A percentile compares a stretch with the other conserved stretches of the same genome.
Conservation (phyloP, 192 early-diverging fungal species). For the Podila horticola region DNA sequence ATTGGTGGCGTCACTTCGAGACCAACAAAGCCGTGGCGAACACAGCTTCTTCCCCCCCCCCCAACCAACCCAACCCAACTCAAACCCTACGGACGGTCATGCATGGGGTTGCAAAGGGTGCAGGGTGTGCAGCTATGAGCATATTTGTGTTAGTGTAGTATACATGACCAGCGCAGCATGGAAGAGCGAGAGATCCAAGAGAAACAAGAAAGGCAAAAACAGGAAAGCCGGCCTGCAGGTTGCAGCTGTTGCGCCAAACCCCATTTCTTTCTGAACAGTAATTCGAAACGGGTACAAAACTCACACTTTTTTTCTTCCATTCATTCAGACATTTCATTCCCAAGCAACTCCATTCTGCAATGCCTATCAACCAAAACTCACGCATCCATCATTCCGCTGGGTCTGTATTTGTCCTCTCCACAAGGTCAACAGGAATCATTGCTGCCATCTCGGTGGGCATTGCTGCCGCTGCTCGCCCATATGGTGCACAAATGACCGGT, state of each 20-base stretch:
- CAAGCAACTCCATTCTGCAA: background rate
- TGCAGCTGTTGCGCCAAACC: background rate
- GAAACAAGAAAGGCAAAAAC: no score
- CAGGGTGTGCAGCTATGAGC: no score
- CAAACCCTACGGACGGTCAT: no score
- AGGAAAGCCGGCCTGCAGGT: background rate
- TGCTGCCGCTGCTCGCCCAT: constrained; percentile 29
- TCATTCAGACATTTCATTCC: background rate
- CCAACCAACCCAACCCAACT: no score
- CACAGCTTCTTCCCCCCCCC: no score
- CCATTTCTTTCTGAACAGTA: background rate
- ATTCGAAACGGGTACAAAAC: no score
- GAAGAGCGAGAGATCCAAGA: no score
- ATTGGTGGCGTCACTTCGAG: no score
- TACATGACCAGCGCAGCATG: no score
- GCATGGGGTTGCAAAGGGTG: no score
- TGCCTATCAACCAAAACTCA: constrained; percentile 15
- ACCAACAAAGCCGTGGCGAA: no score
- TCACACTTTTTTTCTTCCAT: background rate
- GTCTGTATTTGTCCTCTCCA: constrained; percentile 44
- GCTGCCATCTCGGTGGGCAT: constrained; percentile 38
- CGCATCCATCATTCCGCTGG: constrained; percentile 27
- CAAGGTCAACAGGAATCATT: constrained; percentile 30
- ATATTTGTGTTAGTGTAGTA: no score
- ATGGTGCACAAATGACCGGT: constrained; percentile 5